Percentiles rank a stretch among this genome's conserved stretches.
phyloP scores from a whole-genome alignment of 129 eudicot species.

The Pseudognaphalium luteoalbum region DNA sequence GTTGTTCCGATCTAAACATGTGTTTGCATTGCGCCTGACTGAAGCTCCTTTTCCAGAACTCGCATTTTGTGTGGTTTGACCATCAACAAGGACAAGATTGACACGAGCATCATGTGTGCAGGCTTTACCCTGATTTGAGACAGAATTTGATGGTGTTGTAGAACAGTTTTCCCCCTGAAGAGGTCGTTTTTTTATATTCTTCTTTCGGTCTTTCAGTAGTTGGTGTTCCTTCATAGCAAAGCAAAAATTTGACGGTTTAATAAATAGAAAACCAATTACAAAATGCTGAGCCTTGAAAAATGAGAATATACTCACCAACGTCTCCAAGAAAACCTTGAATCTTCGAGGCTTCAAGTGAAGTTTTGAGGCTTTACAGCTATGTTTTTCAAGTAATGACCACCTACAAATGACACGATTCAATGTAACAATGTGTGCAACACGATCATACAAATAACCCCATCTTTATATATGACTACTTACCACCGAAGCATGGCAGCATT shows the following conservation, averaged over 20 bases:
- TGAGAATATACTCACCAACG: conserved; percentile 57
- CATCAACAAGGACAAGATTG: conserved; percentile 50
- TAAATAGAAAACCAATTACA: background rate
- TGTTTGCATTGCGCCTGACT: conserved; percentile 45
- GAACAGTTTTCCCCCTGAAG: conserved; percentile 62
- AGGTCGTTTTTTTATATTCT: conserved; percentile 51
- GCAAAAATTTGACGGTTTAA: background rate
- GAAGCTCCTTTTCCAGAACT: conserved; percentile 61
- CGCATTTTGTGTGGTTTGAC: conserved; percentile 47
- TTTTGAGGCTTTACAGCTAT: conserved; percentile 82
- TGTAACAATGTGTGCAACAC: background rate
- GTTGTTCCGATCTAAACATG: conserved; percentile 51
- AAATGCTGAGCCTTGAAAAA: background rate
- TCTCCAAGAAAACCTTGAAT: conserved; percentile 68
- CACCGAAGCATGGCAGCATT: conserved; percentile 96
- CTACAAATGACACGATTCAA: conserved; percentile 36
- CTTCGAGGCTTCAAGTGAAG: conserved; percentile 90
- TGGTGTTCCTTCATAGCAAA: conserved; percentile 65
- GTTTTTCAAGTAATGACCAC: conserved; percentile 90
- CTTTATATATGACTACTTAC: conserved; percentile 36
- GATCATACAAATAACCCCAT: background rate
- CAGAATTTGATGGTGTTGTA: conserved; percentile 36
- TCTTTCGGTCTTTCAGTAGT: conserved; percentile 77
- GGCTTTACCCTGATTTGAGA: conserved; percentile 14
- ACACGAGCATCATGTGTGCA: conserved; percentile 16